Base-by-base conservation (phyloP, 345 rosid species). In the Toxicodendron radicans region DNA sequence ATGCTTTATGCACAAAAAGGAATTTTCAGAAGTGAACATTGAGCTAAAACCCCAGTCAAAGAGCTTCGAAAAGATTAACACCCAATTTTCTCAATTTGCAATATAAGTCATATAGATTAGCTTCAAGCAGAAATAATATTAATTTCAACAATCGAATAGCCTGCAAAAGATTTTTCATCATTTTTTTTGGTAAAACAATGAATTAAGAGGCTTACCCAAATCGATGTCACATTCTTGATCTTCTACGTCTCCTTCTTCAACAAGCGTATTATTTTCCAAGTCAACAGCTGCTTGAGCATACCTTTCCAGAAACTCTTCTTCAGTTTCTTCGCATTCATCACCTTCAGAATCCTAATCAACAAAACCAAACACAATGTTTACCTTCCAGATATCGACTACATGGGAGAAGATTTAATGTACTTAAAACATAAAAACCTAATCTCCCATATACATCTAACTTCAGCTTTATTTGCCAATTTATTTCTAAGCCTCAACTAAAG, bases 241-340 rank as follows among this genome's bases (percentile, higher is more conserved):
- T 72, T 89, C 93, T 23, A 80, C 77, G 58, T 91, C 95, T n/a
- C 85, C 90, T 76, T 93, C 97, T 76, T 88, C 97, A 45, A 85
- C 70, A n/a, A 69, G 70, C 54, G 62, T 57, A 67, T 78, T 75
- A 54, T 86, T 76, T 52, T 89, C 92, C 79, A 91, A 81, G 32
- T 79, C 91, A 58, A 76, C 77, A 52, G 98, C 98, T 43, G 88
- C 88, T 84, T 79, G 78, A 57, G 97, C 98, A 87, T 93, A 88
- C 75, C 98, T 89, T 81, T 91, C 92, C 51, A 93, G 79, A 79
- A 91, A 90, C 75, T 93, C 89, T 81, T 90, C 92, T 73, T 91
- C 89, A 4, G 97, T 93, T 93, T 91, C 98, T 78, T 89, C 97
- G 70, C 61, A 82, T 57, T 91, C 95, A 38, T 87, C 94, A 41